Percentiles rank a stretch among this genome's conserved stretches.
Conservation (phyloP, 441 rosid genomes). For the Monsonia emarginata region DNA sequence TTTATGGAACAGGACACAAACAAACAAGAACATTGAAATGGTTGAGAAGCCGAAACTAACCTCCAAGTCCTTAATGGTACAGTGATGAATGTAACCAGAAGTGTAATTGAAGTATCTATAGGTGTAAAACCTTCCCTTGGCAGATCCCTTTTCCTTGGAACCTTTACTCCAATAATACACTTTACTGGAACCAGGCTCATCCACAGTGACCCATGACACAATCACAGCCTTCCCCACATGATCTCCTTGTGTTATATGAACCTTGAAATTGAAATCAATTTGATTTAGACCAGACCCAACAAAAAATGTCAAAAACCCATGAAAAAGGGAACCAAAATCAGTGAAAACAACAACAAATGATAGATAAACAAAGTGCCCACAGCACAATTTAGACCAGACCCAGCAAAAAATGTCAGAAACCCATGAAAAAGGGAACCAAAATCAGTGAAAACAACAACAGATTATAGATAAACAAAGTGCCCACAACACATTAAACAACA, state of each 20-base stretch:
- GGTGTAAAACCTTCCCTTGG: constrained; percentile 35
- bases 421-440: too few species aligned
- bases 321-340: background rate
- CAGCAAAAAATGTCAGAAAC: too few species aligned
- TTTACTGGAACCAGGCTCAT: constrained; percentile 43
- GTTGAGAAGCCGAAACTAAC: constrained; percentile 20
- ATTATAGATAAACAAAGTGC: background rate
- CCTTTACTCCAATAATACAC: constrained; percentile 60
- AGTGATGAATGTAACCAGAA: constrained; percentile 81
- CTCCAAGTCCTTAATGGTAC: constrained; percentile 52
- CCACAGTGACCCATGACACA: constrained; percentile 77
- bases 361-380: too few species aligned
- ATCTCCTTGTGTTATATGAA: constrained; percentile 87
- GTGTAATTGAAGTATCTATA: constrained; percentile 53
- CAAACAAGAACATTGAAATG: background rate
- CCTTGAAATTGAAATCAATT: constrained; percentile 32
- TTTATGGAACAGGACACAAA: too few species aligned
- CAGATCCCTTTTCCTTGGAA: constrained; percentile 27
- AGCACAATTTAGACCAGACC: too few species aligned
- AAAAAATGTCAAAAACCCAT: background rate
- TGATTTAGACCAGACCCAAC: background rate
- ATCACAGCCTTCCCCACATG: constrained; percentile 60
- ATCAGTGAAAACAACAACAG: background rate
- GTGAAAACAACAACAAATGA: background rate
- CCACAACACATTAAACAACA: too few species aligned